Evolutionary conservation across 2,329 filamentous ascomycete species (phyloP).

Genomic region (Pseudogymnoascus sp.): DNA sequence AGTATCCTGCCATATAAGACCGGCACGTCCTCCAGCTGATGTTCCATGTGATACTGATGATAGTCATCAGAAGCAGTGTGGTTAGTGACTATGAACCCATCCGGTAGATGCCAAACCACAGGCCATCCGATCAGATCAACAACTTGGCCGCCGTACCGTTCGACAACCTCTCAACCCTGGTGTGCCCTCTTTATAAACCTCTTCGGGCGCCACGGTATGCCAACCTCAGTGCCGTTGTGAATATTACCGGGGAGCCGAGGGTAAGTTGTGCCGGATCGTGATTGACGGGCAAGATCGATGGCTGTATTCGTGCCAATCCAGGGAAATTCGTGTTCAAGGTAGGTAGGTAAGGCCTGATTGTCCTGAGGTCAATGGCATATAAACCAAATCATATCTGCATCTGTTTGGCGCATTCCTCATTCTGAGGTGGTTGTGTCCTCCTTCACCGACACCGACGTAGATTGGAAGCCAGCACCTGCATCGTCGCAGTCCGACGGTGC

Average conservation of each 20-base stretch:
- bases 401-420: neutral
- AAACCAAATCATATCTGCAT: neutral
- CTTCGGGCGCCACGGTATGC: neutral
- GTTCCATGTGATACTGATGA: neutral
- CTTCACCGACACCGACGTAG: neutral
- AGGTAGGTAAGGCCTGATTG: neutral
- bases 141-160: neutral
- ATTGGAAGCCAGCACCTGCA: neutral
- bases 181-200: neutral
- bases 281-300: neutral
- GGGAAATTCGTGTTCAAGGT: neutral
- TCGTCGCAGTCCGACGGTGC: neutral
- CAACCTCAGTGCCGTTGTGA: neutral
- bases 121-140: neutral
- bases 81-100: constrained; percentile 4
- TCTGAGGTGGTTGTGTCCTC: neutral
- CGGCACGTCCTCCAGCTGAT: neutral
- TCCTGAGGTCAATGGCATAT: neutral
- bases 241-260: neutral
- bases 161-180: neutral
- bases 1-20: neutral
- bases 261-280: neutral
- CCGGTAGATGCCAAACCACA: neutral
- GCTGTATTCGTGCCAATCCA: neutral
- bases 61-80: neutral